phyloP scores from a whole-genome alignment of 352 stramenopile genomes.

The Phytophthora sp. region DNA sequence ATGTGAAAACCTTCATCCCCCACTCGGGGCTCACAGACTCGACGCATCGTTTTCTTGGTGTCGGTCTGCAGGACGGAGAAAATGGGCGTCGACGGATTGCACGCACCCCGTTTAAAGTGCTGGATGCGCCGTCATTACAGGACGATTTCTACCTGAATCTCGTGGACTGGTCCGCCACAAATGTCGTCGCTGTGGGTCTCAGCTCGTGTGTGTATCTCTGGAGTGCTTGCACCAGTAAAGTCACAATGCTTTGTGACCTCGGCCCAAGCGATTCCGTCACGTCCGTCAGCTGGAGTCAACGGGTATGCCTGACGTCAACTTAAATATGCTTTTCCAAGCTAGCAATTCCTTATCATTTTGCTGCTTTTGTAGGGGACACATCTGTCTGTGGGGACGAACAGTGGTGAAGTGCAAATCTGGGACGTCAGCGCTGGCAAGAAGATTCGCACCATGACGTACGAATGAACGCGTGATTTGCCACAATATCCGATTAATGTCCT shows the following conservation, averaged over 20 bases:
- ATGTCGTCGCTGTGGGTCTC: constrained; percentile 96
- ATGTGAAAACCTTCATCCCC: constrained; percentile 61
- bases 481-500: not conserved
- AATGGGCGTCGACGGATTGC: constrained; percentile 80
- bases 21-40: constrained; percentile 51
- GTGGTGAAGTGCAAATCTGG: constrained; percentile 96
- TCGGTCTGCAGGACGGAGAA: constrained; percentile 26
- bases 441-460: constrained; percentile 90
- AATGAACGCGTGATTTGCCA: not conserved
- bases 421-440: constrained; percentile 90
- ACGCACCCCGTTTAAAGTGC: constrained; percentile 96
- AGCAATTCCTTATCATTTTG: constrained; percentile 2
- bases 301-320: constrained; percentile 42
- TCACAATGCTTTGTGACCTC: constrained; percentile 94
- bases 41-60: constrained; percentile 38
- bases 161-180: constrained; percentile 96
- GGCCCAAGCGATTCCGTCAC: constrained; percentile 85
- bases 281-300: constrained; percentile 94
- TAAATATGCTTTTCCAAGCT: not conserved
- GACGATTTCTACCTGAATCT: constrained; percentile 99
- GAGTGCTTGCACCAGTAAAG: constrained; percentile 92
- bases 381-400: constrained; percentile 94
- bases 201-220: constrained; percentile 95
- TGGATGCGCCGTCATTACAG: constrained; percentile 95
- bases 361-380: constrained; percentile 75